These are phyloP conservation scores for Candida insectorum DNA, from an alignment of 805 yeast genomes.

Conservation along the genomic window DNA sequence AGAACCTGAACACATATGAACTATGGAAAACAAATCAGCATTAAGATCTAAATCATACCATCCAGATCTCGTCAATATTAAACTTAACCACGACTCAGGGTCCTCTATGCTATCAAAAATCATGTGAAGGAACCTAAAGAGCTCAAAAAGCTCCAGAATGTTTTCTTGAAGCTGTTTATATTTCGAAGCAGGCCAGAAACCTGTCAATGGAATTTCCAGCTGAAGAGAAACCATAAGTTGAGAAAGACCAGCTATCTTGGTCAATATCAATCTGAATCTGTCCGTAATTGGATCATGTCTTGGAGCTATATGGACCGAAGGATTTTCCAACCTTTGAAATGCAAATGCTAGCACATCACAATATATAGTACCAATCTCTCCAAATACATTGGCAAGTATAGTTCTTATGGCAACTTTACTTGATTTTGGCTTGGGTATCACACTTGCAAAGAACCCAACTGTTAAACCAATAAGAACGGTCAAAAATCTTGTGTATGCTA, in stretches of 20 bases:
- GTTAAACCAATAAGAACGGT: constrained; percentile 25
- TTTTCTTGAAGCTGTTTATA: constrained; percentile 20
- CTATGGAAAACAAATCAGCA: constrained; percentile 25
- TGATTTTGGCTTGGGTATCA: constrained; percentile 28
- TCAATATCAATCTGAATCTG: constrained; percentile 18
- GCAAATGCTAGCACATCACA: constrained; percentile 27
- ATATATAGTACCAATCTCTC: constrained; percentile 26
- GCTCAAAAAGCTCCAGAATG: constrained; percentile 22
- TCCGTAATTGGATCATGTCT: constrained; percentile 21
- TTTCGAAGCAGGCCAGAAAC: constrained; percentile 28
- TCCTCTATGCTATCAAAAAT: constrained; percentile 24
- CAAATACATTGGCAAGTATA: constrained; percentile 18
- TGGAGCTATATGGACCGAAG: constrained; percentile 14
- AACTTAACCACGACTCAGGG: constrained; percentile 25
- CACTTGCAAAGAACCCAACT: constrained; percentile 27
- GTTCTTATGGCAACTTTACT: constrained; percentile 24
- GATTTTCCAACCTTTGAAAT: constrained; percentile 17
- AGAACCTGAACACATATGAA: constrained; percentile 29
- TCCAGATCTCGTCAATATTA: constrained; percentile 24
- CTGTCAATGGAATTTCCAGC: constrained; percentile 27
- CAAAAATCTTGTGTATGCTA: constrained; percentile 25
- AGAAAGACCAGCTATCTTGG: constrained; percentile 18
- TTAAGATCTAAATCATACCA: constrained; percentile 26
- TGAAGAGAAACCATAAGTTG: constrained; percentile 21
- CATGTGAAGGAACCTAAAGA: constrained; percentile 21